Percentiles rank a stretch among this genome's conserved stretches.
phyloP scores from a whole-genome alignment of 1,284 basidiomycete species.

The Malassezia japonica region DNA sequence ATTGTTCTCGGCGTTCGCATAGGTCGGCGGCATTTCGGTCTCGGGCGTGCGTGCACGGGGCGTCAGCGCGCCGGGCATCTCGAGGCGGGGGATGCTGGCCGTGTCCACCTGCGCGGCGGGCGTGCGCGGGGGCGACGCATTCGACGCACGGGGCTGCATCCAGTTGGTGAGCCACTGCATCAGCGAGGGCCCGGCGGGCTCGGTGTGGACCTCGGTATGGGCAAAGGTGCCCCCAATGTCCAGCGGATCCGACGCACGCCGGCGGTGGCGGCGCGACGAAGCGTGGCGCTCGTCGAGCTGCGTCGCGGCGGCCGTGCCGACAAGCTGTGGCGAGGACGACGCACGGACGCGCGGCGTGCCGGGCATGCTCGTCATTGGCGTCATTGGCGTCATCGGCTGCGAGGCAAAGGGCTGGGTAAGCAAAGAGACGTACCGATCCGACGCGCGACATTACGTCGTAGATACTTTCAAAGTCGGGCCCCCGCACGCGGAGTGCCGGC shows the following conservation, averaged over 20 bases:
- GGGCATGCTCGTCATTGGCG: slow-evolving; percentile 1
- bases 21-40: not conserved
- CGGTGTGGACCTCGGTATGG: too few relatives aligned
- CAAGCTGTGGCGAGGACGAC: not conserved
- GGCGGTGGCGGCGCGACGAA: not conserved
- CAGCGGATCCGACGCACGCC: not conserved
- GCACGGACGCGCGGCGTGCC: slow-evolving; percentile 5
- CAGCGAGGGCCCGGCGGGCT: not conserved
- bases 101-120: not conserved
- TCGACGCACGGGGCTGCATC: not conserved
- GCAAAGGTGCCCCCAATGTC: too few relatives aligned
- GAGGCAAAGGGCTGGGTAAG: slow-evolving; percentile 10
- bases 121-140: not conserved
- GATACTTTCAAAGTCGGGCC: slow-evolving; percentile 31
- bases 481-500: slow-evolving; percentile 8
- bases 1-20: not conserved
- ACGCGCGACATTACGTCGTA: slow-evolving; percentile 34
- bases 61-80: not conserved
- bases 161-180: not conserved
- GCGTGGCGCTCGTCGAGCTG: too few relatives aligned
- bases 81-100: not conserved
- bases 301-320: too few relatives aligned
- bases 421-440: slow-evolving; percentile 1
- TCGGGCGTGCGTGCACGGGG: not conserved
- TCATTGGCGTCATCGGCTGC: not conserved